Evolutionary conservation across 2,329 filamentous ascomycete species (phyloP), one percentile per base, ranked within the genome.

Genomic region (Coleophoma crateriformis): DNA sequence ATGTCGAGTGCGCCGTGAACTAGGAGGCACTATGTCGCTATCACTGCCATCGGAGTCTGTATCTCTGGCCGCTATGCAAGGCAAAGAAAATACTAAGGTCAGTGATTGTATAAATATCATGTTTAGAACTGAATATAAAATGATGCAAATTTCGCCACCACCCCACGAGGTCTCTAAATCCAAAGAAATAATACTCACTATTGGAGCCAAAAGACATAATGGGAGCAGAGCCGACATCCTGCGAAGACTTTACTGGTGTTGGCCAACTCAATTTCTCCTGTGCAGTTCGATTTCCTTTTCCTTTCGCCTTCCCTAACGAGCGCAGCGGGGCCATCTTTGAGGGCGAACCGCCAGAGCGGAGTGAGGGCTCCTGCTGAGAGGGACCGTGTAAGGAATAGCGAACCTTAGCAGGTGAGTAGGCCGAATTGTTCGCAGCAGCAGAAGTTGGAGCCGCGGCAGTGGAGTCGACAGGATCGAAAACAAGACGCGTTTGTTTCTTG

Each of bases 401-500:
- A 2, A 63, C 57, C 38, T 58, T 60, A 6, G 58, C 56, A 15
- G 58, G 59, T 7, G 58, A 55, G n/a, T 27, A 44, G 7, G 19
- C 14, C 3, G 22, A 22, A 14, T 10, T 13, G 10, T n/a, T n/a
- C 12, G 13, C 27, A 53, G 48, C 6, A 42, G 50, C n/a, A 15
- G 44, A n/a, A 8, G 46, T 33, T 15, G 55, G 53, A 0, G 57
- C 56, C 4, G 17, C 27, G 49, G n/a, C n/a, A 27, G 10, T 27
- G 8, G 40, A 15, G 32, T 19, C 12, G 8, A 57, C 22, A 32
- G 58, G 51, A 44, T 62, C 58, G 41, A 64, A 64, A 0, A 54
- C 59, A 17, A 65, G 50, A 11, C 54, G 55, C 10, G 61, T 64
- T 45, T 65, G 63, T 17, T 53, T 50, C 42, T 60, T 61, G 20